Evolutionary conservation across 2,329 filamentous ascomycete species (phyloP).

Genomic region (Aspergillus floridensis): DNA sequence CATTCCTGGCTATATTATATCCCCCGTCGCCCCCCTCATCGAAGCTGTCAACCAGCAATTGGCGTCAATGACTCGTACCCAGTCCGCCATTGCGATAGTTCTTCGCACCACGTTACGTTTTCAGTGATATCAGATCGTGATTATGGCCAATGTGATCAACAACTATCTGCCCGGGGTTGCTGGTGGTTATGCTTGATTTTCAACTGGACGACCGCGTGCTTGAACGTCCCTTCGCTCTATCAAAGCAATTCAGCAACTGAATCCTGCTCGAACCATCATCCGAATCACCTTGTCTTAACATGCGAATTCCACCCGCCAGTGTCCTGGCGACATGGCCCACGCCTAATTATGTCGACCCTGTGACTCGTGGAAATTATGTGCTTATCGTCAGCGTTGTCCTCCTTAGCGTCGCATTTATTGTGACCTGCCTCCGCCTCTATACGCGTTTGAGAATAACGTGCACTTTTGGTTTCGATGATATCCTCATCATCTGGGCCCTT

Average conservation of each 20-base stretch:
- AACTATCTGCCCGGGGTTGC: conserved; percentile 7
- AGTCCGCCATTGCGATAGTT: background rate
- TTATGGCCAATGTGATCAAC: conserved; percentile 10
- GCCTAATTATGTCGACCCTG: conserved; percentile 49
- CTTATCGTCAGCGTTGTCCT: conserved; percentile 44
- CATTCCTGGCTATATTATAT: conserved; percentile 11
- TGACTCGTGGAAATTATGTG: conserved; percentile 43
- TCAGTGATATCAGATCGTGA: conserved; percentile 1
- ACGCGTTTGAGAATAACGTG: conserved; percentile 46
- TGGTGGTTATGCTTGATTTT: conserved; percentile 9
- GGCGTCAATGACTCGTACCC: background rate
- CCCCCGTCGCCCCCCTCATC: background rate
- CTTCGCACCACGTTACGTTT: background rate
- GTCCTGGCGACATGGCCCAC: conserved; percentile 46
- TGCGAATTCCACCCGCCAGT: conserved; percentile 42
- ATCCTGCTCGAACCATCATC: background rate
- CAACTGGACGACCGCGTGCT: background rate
- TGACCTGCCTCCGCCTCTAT: conserved; percentile 47
- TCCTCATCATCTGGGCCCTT: conserved; percentile 46
- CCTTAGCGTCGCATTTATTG: conserved; percentile 38
- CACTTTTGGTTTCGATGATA: conserved; percentile 49
- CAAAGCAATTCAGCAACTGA: background rate
- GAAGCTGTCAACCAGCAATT: background rate
- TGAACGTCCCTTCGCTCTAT: background rate
- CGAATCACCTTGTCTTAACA: conserved; percentile 18